A percentile compares a stretch with the other conserved stretches of the same genome.
These are phyloP conservation scores for Metschnikowia reukaufii DNA, from an alignment of 805 yeast genomes.

Conservation along the genomic window DNA sequence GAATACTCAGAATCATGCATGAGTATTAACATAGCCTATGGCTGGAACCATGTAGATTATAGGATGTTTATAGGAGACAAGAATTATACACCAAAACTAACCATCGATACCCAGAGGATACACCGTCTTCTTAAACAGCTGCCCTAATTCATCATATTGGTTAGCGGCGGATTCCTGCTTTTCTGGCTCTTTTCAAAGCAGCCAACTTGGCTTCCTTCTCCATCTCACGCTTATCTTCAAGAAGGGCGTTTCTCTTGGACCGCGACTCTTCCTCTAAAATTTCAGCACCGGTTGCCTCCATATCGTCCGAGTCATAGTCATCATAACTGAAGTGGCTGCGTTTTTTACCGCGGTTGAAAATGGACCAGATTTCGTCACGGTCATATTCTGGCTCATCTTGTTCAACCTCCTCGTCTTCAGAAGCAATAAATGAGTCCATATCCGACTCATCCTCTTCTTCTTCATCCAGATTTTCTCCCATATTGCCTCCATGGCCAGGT, in stretches of 20 bases:
- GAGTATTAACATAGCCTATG: too few relatives aligned
- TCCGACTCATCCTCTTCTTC: constrained; percentile 40
- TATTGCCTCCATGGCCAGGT: neutral
- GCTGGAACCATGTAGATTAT: too few relatives aligned
- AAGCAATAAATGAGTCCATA: constrained; percentile 58
- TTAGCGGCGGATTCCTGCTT: neutral
- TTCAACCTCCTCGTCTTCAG: constrained; percentile 27
- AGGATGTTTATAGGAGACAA: too few relatives aligned
- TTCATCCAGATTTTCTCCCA: constrained; percentile 12
- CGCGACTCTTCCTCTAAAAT: constrained; percentile 77
- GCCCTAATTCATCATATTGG: too few relatives aligned
- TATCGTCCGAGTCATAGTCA: constrained; percentile 57
- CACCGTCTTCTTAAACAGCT: too few relatives aligned
- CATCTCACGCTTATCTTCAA: constrained; percentile 76
- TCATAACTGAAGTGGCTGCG: constrained; percentile 49
- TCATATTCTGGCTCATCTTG: constrained; percentile 54
- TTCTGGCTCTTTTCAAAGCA: constrained; percentile 39
- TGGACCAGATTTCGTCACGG: constrained; percentile 85
- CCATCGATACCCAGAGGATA: neutral
- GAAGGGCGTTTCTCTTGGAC: constrained; percentile 64
- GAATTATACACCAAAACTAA: too few relatives aligned
- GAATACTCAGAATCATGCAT: too few relatives aligned
- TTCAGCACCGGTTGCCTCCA: constrained; percentile 95
- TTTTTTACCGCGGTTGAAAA: constrained; percentile 67
- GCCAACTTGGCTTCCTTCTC: constrained; percentile 52